phyloP scores from a whole-genome alignment of 2,329 filamentous ascomycete genomes.

The Alternaria triticimaculans region DNA sequence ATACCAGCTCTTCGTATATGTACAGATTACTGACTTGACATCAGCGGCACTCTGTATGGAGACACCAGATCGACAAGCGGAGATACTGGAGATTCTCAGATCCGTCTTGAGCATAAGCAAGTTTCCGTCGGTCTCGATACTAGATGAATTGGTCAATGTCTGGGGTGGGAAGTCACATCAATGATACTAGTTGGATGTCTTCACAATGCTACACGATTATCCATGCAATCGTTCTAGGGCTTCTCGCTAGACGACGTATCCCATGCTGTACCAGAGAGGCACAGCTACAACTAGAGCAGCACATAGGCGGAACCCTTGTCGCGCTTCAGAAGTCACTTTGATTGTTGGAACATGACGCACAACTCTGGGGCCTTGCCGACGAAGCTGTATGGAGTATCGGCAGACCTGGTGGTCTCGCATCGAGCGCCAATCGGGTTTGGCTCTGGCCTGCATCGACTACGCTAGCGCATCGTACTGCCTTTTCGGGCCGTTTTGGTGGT shows the following conservation, averaged over 20 bases:
- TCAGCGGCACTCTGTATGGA: constrained; percentile 30
- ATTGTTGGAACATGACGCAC: background rate
- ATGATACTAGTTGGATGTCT: constrained; percentile 16
- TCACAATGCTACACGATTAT: background rate
- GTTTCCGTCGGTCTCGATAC: constrained; percentile 34
- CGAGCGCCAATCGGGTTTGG: constrained; percentile 6
- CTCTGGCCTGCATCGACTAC: background rate
- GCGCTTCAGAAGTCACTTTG: background rate
- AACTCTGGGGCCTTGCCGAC: background rate
- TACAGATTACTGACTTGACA: background rate
- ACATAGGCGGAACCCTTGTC: background rate
- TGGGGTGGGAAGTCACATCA: constrained; percentile 39
- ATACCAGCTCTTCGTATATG: background rate
- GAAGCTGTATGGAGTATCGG: background rate
- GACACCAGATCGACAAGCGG: constrained; percentile 25
- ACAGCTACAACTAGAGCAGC: background rate
- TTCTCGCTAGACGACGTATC: background rate
- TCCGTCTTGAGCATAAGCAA: constrained; percentile 30
- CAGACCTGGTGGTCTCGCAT: constrained; percentile 1
- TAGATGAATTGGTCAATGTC: constrained; percentile 34
- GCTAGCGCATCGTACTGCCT: background rate
- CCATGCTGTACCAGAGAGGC: background rate
- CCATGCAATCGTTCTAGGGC: background rate
- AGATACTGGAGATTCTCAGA: constrained; percentile 23
- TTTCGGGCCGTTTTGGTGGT: background rate